Base-by-base conservation (phyloP, 2,329 filamentous ascomycete species). In the Fusarium chaquense region DNA sequence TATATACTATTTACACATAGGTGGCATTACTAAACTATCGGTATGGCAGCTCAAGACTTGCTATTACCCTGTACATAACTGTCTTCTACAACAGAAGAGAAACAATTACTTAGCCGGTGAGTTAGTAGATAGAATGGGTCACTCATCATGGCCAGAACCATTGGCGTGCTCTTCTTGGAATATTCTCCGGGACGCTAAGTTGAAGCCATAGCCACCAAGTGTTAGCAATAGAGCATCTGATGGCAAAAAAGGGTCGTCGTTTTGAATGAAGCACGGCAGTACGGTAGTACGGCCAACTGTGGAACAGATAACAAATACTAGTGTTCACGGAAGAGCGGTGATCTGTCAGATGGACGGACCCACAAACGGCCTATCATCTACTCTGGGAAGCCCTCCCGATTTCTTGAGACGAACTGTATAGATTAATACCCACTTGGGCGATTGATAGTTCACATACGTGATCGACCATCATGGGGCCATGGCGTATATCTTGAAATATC, bases 1-100 rank as follows among this genome's bases (percentile, higher is more conserved):
- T 5, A 10, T n/a, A 3, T 3, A n/a, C 16, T 18, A 3, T 5
- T 6, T 11, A 36, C 16, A 36, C 5, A 38, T n/a, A n/a, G 4
- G 10, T 18, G 16, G 3, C 8, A 35, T 10, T 9, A 18, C 7
- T 35, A 5, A 3, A 6, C 18, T 38, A 5, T 38, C 5, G 9
- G 0, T 12, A 12, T 12, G 4, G 4, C 2, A 5, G 5, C 1
- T 38, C 5, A 0, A 6, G 10, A n/a, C 5, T n/a, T 12, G 10
- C 18, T 12, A 2, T 0, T 38, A 38, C 36, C n/a, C 36, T 38
- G n/a, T 6, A 38, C 3, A 38, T 38, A 13, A 5, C 5, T 7
- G 5, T 13, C 10, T 36, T 36, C 6, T n/a, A 12, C 6, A 8
- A 10, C 9, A 15, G 7, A 3, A 24, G 15, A 43, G 10, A 10